Evolutionary conservation across 495 filamentous ascomycete species (phyloP), one percentile per base, ranked within the genome.

Genomic region (Xylaria cubensis): DNA sequence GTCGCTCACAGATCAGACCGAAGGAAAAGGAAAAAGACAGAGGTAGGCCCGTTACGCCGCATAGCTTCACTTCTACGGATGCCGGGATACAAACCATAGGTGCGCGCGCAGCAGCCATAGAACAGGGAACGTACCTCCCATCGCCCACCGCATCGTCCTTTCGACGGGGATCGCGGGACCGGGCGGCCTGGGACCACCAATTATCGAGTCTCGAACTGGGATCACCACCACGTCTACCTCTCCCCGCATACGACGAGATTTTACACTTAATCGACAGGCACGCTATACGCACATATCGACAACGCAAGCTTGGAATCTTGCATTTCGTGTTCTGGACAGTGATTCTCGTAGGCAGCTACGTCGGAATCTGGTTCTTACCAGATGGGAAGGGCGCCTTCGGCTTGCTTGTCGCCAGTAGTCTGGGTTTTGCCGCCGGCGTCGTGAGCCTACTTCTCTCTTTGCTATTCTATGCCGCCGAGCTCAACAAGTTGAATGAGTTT

Each of bases 401-500:
- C 15, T 79, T 98, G 58, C 87, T 94, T 75, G 80, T 98, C 5
- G 76, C 97, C 4, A 92, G 92, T 80, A 93, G 90, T 12, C 81
- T 97, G 19, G 89, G 92, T 17, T 86, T 98, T 29, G 86, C 85
- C 15, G 90, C 89, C 9, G 97, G 96, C 0, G 86, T 92, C 7
- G 72, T 97, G 21, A 92, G 97, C 81, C 94, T 95, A 0, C 77
- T 98, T 41, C 92, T 98, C 78, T 93, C 94, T 4, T 88, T 94
- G 1, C 76, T 98, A 41, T 98, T 98, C 75, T 90, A 97, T 73
- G 89, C 90, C 15, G 89, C 88, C 74, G 96, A 99, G 82, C 73
- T 97, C 71, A 85, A 93, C 71, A 90, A 93, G 17, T 82, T 99
- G n/a, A 92, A 90, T 75, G 96, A 98, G 83, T 98, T 98, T 82